These are phyloP conservation scores for Aspergillus sp. DNA, from an alignment of 2,329 filamentous ascomycete genomes.

Conservation along the genomic window DNA sequence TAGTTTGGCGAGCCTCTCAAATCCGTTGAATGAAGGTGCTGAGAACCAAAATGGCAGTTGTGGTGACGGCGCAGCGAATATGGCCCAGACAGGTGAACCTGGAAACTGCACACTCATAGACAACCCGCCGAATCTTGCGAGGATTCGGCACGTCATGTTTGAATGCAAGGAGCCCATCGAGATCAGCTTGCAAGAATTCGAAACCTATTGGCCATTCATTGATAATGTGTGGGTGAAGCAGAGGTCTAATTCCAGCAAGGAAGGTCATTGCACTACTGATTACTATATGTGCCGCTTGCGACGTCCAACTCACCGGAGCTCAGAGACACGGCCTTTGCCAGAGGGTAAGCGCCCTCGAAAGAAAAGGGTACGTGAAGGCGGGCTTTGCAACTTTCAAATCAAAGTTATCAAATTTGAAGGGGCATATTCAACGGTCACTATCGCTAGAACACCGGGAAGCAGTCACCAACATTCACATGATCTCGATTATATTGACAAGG, in stretches of 20 bases:
- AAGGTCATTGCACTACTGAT: slow-evolving; percentile 44
- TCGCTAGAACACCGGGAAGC: slow-evolving; percentile 43
- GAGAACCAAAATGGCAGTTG: neutral
- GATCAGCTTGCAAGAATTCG: slow-evolving; percentile 47
- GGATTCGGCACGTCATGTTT: slow-evolving; percentile 46
- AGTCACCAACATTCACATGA: slow-evolving; percentile 46
- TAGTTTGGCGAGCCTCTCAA: neutral
- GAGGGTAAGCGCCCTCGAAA: slow-evolving; percentile 48
- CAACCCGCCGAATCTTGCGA: slow-evolving; percentile 44
- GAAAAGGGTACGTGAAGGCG: slow-evolving; percentile 46
- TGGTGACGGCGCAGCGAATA: neutral
- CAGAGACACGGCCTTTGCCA: slow-evolving; percentile 41
- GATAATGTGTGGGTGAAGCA: slow-evolving; percentile 54
- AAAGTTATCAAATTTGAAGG: slow-evolving; percentile 48
- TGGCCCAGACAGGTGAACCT: slow-evolving; percentile 3
- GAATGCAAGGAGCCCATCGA: slow-evolving; percentile 49
- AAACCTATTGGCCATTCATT: slow-evolving; percentile 50
- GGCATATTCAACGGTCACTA: slow-evolving; percentile 44
- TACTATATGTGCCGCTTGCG: slow-evolving; percentile 51
- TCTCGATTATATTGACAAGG: slow-evolving; percentile 48
- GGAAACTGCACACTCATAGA: slow-evolving; percentile 34
- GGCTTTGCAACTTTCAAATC: slow-evolving; percentile 49
- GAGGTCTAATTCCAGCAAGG: slow-evolving; percentile 42
- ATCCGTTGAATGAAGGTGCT: neutral
- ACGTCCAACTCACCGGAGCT: slow-evolving; percentile 39